Base-by-base conservation (phyloP, 768 basidiomycete species). In the Leucocoprinus leucothites region DNA sequence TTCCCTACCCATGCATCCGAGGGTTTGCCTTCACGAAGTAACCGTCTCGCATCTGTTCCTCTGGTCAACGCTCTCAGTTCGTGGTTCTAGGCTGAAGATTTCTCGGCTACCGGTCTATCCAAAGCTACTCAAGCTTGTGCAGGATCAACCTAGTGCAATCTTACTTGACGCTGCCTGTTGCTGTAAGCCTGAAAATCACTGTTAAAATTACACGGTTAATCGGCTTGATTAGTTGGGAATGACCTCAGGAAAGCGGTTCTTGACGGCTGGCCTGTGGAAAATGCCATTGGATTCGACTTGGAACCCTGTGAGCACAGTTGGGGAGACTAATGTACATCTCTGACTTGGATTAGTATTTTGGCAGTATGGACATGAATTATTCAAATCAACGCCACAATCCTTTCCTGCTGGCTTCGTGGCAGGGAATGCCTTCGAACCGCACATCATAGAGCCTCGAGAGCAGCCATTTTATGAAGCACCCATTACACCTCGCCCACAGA, bases 331-430 rank as follows among this genome's bases (percentile, higher is more conserved):
- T 25, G 11, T 31, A 5, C 31, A 31, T 5, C 6, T 31, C 31
- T n/a, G n/a, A n/a, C n/a, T n/a, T n/a, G n/a, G n/a, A n/a, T 31
- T 31, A 85, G 85, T 69, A 14, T 82, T 82, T 57, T 86, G 84
- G 85, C 71, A 80, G 5, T 69, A 78, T 3, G 86, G 86, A 1
- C 84, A 87, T 58, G 71, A 78, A 42, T 71, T 88, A 16, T 89
- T 85, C 68, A 74, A 65, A 50, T 74, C 79, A 3, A 80, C 72
- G 0, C 75, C 78, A 0, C 67, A 75, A 34, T 72, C 75, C 0
- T 86, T 82, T 65, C 80, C 82, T 1, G 80, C 73, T 0, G 65
- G 70, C 0, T 87, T 88, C 62, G 51, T 87, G 14, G 65, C 72
- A 13, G 86, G 86, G 1, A 77, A 88, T 57, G 72, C 67, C 0